These are phyloP conservation scores for Arabidopsis arenosa DNA, from an alignment of 345 rosid species.

Conservation along the genomic window DNA sequence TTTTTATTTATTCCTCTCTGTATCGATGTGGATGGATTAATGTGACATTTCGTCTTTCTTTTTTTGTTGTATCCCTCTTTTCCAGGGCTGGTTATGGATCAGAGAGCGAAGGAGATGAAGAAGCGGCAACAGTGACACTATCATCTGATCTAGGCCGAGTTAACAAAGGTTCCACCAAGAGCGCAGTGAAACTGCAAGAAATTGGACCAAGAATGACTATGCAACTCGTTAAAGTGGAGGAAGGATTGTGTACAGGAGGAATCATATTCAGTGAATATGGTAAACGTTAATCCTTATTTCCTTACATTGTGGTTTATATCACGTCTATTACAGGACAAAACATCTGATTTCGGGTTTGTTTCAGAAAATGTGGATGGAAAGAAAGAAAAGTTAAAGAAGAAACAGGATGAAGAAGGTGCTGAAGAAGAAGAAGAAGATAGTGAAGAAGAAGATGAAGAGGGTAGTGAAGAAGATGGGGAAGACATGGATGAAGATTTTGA, in stretches of 20 bases:
- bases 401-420: constrained; percentile 23
- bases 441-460: constrained; percentile 36
- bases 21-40: constrained; percentile 9
- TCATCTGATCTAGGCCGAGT: constrained; percentile 76
- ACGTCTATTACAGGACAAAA: not conserved
- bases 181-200: constrained; percentile 91
- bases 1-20: constrained; percentile 6
- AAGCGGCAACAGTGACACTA: constrained; percentile 88
- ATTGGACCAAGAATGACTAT: constrained; percentile 97
- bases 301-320: not conserved
- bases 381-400: constrained; percentile 28
- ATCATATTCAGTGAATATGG: constrained; percentile 75
- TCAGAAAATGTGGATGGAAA: constrained; percentile 46
- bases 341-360: constrained; percentile 11
- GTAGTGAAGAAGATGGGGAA: constrained; percentile 37
- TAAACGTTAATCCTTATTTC: constrained; percentile 41
- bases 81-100: constrained; percentile 90
- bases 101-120: constrained; percentile 97
- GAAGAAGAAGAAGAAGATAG: constrained; percentile 11
- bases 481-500: constrained; percentile 45
- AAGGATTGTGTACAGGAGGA: constrained; percentile 84
- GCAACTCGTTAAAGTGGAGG: constrained; percentile 74
- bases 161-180: constrained; percentile 69
- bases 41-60: not conserved
- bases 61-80: not conserved